Evolutionary conservation across 306 rosid genomes (phyloP).

Genomic region (Corylus americana): DNA sequence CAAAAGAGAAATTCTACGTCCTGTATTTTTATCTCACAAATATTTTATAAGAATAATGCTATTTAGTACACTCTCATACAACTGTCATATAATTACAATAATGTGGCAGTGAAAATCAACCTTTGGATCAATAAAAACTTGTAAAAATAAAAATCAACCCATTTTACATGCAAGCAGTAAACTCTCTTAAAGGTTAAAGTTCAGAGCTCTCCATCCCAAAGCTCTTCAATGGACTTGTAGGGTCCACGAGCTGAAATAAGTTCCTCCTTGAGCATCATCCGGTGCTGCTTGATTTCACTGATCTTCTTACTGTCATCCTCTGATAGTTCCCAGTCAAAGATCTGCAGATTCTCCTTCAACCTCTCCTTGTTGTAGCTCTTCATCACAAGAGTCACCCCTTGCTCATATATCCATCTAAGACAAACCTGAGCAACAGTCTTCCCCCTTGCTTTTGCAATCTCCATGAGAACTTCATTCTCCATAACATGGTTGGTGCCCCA

Average conservation of each 20-base stretch:
- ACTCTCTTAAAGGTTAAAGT: neutral
- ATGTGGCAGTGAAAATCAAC: no score
- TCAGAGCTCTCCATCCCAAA: no score
- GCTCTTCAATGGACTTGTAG: neutral
- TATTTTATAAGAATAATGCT: no score
- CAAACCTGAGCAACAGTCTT: constrained; percentile 15
- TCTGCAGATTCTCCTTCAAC: constrained; percentile 2
- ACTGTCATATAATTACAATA: no score
- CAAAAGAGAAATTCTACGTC: no score
- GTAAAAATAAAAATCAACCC: no score
- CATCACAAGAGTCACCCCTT: neutral
- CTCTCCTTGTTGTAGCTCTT: constrained; percentile 14
- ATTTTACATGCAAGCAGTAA: no score
- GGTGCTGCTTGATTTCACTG: constrained; percentile 5
- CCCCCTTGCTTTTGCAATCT: neutral
- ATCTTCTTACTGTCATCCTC: neutral
- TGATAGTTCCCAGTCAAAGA: constrained; percentile 1
- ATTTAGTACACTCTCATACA: no score
- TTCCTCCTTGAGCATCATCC: neutral
- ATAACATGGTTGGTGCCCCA: constrained; percentile 16
- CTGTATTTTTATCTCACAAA: no score
- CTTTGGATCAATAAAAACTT: no score
- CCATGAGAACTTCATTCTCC: constrained; percentile 6
- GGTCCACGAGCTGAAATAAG: constrained; percentile 1
- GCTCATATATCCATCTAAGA: constrained; percentile 10